Base-by-base conservation (phyloP, 2,329 filamentous ascomycete genomes). In the Penicillium italicum region DNA sequence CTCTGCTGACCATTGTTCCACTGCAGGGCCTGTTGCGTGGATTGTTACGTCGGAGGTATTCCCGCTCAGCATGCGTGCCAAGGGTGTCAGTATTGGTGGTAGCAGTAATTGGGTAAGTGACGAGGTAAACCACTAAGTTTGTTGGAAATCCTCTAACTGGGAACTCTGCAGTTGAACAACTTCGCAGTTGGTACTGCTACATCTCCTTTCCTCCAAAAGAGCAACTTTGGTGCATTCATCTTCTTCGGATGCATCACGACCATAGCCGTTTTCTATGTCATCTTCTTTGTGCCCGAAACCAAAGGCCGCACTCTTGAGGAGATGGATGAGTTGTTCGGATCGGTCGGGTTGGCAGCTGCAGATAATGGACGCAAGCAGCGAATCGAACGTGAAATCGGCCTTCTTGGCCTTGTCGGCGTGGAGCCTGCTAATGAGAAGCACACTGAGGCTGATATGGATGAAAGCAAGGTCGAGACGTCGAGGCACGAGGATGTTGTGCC, bases 21-120 rank as follows among this genome's bases (percentile, higher is more conserved):
- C 44, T 30, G 7, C 31, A 65, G 67, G 68, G 0, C 88, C 87
- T 2, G 87, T 85, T 59, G 82, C 85, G 0, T 91, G 88, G 88
- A 88, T 89, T 58, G 79, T 91, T 45, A 80, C 89, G 1, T 83
- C 86, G 1, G 88, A 91, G 72, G 84, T 91, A 44, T 91, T 86
- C 83, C 88, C 88, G 0, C 73, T 90, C 4, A 85, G 82, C 57
- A 85, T 85, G 30, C 80, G 87, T 1, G 82, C 88, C 1, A 89
- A 90, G 58, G 72, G 73, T 7, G 66, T 69, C 14, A 65, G 62
- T 59, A 59, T 73, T 5, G 66, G 67, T 18, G 72, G 69, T 7
- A 66, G 66, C 26, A 65, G 62, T 18, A 73, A 74, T 57, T 75
- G 73, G 73, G 62, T 73, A 53, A 40, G 60, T 58, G 6, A 22